phyloP scores from a whole-genome alignment of 108 stramenopile species.

The Cyclostephanos tholiformis region DNA sequence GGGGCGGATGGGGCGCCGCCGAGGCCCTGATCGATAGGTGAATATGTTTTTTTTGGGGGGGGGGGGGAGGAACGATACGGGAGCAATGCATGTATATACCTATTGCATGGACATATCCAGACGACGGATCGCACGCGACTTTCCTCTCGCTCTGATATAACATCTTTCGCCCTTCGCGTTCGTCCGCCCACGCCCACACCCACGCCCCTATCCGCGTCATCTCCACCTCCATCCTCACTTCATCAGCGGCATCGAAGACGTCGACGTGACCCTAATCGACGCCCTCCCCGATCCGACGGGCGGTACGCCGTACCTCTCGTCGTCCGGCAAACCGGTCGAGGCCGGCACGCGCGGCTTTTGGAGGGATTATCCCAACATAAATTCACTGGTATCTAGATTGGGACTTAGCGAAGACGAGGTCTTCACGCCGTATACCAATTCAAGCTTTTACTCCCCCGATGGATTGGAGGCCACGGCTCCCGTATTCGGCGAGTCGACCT shows the following conservation, averaged over 20 bases:
- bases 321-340: slow-evolving; percentile 59
- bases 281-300: slow-evolving; percentile 86
- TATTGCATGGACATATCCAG: no score
- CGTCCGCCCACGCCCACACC: neutral
- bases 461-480: slow-evolving; percentile 92
- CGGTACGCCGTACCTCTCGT: slow-evolving; percentile 66
- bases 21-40: slow-evolving; percentile 78
- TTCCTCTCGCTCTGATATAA: no score
- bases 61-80: no score
- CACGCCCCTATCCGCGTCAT: no score
- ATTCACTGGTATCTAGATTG: slow-evolving; percentile 71
- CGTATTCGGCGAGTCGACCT: slow-evolving; percentile 70
- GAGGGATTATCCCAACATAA: slow-evolving; percentile 96
- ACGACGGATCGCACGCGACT: no score
- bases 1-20: slow-evolving; percentile 95
- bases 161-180: no score
- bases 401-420: slow-evolving; percentile 68
- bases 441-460: slow-evolving; percentile 91
- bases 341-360: slow-evolving; percentile 92
- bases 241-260: slow-evolving; percentile 50
- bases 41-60: no score
- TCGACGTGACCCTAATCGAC: slow-evolving; percentile 83
- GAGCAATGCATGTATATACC: no score
- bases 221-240: neutral
- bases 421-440: slow-evolving; percentile 91